Conservation (phyloP, 805 yeast species). For the Vanderwaltozyma polyspora region DNA sequence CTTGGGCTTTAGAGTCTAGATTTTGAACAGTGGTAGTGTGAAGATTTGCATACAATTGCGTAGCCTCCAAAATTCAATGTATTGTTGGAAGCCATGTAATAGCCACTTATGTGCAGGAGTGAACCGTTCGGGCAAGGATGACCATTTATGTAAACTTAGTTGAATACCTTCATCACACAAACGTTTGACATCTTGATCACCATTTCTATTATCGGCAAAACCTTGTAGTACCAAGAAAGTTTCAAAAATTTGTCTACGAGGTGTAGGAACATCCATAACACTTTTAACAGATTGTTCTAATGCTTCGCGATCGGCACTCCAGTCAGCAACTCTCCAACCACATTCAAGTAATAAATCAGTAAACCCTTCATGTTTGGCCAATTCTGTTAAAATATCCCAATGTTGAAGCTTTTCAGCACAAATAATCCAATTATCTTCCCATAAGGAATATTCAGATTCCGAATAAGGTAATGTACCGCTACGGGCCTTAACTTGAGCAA, state of each 20-base stretch:
- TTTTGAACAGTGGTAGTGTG: slow-evolving; percentile 87
- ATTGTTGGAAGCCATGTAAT: slow-evolving; percentile 91
- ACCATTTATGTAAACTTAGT: slow-evolving; percentile 85
- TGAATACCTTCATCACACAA: slow-evolving; percentile 95
- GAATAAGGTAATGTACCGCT: slow-evolving; percentile 92
- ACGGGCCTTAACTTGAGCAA: slow-evolving; percentile 93
- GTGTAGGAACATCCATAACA: slow-evolving; percentile 98
- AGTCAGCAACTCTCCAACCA: slow-evolving; percentile 99
- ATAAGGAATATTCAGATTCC: slow-evolving; percentile 84
- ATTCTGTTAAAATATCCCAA: slow-evolving; percentile 93
- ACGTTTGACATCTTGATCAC: slow-evolving; percentile 72
- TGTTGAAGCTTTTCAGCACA: slow-evolving; percentile 96
- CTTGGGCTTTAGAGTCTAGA: slow-evolving; percentile 86
- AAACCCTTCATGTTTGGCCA: slow-evolving; percentile 96
- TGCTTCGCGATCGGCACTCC: slow-evolving; percentile 93
- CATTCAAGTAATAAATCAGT: slow-evolving; percentile 92
- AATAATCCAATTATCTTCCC: slow-evolving; percentile 98
- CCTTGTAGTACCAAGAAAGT: slow-evolving; percentile 90
- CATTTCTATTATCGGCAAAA: slow-evolving; percentile 80
- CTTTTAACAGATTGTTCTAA: slow-evolving; percentile 88
- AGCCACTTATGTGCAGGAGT: slow-evolving; percentile 82
- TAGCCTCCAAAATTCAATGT: slow-evolving; percentile 97
- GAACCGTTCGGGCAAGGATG: slow-evolving; percentile 62
- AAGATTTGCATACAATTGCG: slow-evolving; percentile 81
- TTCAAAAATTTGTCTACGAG: slow-evolving; percentile 90